Evolutionary conservation across 176 grass and related monocot species (phyloP), one percentile per base, ranked within the genome.

Genomic region (Avena sativa): DNA sequence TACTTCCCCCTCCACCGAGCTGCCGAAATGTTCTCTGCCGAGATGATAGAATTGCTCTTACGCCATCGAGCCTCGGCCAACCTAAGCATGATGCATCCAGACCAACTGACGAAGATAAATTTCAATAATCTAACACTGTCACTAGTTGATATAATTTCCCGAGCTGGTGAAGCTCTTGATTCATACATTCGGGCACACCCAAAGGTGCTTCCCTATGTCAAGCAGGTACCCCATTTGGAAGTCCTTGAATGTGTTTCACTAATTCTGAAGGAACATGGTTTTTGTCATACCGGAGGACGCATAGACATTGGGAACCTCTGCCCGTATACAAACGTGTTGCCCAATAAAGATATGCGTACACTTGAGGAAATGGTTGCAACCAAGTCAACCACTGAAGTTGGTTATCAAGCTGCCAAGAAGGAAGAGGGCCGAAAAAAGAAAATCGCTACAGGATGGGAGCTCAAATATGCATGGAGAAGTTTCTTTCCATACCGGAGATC

Each of bases 141-240:
- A 5, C 53, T 56, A 6, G 53, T 56, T 56, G 16, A 65, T 48
- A 44, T 8, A 75, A 28, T 84, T 74, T 32, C 56, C 21, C 2
- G 49, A 14, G 82, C 82, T 63, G 83, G 83, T 84, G 71, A 76
- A 65, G 23, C 71, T 76, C 71, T 76, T 76, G 71, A 85, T 51
- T 60, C 17, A 76, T 85, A 64, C 61, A 65, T 85, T 23, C 83
- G 20, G 11, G 8, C 58, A 21, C 56, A 65, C 64, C 25, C 82
- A 49, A 56, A 74, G 81, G 36, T 83, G 61, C 2, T 62, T 9
- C 60, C 21, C 61, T 23, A 25, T 61, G 59, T 21, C 32, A 58
- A 61, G 76, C 34, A 80, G 58, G 78, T 47, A n/a, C 19, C 70
- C 43, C 43, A 81, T 30, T 46, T 15, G 0, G 8, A 81, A n/a